These are phyloP conservation scores for Aspergillus nidulans DNA, from an alignment of 495 filamentous ascomycete species.

Conservation along the genomic window DNA sequence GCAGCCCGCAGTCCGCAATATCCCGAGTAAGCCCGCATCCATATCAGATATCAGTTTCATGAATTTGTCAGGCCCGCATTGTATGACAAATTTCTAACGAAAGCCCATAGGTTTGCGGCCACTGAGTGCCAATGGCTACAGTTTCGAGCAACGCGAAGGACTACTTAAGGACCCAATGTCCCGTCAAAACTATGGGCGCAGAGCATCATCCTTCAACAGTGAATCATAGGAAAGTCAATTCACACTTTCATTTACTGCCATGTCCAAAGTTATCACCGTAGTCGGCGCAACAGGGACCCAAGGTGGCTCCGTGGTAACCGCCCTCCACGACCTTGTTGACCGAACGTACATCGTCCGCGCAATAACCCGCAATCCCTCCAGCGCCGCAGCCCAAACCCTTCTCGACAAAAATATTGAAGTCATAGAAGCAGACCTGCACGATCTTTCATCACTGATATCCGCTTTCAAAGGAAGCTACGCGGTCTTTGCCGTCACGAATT, in stretches of 20 bases:
- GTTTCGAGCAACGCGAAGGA: no score
- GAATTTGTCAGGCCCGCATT: background rate
- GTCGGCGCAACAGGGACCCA: conserved; percentile 47
- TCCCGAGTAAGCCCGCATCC: background rate
- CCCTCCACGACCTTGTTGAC: conserved; percentile 24
- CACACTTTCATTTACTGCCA: background rate
- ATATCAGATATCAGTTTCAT: no score
- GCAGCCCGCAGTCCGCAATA: background rate
- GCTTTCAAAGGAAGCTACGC: conserved; percentile 32
- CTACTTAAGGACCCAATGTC: no score
- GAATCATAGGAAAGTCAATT: no score
- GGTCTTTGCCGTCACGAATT: conserved; percentile 50
- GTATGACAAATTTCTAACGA: background rate
- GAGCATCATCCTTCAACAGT: no score
- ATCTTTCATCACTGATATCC: conserved; percentile 29
- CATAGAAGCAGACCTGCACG: conserved; percentile 41
- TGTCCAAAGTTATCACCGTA: conserved; percentile 13
- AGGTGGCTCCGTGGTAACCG: conserved; percentile 39
- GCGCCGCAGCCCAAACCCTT: conserved; percentile 31
- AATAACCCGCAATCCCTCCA: conserved; percentile 38
- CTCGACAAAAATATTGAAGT: conserved; percentile 38
- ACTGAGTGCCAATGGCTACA: no score
- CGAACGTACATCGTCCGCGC: conserved; percentile 38
- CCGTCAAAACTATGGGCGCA: no score
- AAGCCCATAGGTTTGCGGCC: no score